phyloP scores from a whole-genome alignment of 2,329 filamentous ascomycete species.

The Hypomyces perniciosus region DNA sequence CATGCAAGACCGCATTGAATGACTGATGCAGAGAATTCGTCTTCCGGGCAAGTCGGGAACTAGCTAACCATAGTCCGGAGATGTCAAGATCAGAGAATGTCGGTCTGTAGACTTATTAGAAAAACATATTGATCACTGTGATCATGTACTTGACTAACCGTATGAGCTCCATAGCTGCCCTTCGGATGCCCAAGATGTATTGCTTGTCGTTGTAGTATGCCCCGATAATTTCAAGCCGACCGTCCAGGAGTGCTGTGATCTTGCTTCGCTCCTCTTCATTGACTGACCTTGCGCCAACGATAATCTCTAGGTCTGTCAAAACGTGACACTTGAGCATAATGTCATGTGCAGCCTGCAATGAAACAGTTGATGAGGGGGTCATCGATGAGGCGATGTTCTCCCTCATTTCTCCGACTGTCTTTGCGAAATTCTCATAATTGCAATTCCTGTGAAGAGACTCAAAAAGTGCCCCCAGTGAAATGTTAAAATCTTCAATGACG shows the following conservation, averaged over 20 bases:
- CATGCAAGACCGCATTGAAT: slow-evolving; percentile 89
- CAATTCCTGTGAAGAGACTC: slow-evolving; percentile 53
- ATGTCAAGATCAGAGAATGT: slow-evolving; percentile 67
- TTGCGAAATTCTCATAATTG: slow-evolving; percentile 47
- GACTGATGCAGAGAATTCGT: slow-evolving; percentile 77
- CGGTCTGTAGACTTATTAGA: slow-evolving; percentile 30
- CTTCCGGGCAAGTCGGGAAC: slow-evolving; percentile 80
- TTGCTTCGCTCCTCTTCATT: slow-evolving; percentile 33
- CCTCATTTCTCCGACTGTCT: slow-evolving; percentile 57
- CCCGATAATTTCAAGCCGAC: slow-evolving; percentile 81
- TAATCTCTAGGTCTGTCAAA: slow-evolving; percentile 77
- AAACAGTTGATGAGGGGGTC: slow-evolving; percentile 70
- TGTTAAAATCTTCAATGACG: slow-evolving; percentile 62
- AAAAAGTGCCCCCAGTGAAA: slow-evolving; percentile 60
- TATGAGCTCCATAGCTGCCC: slow-evolving; percentile 79
- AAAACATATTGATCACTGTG: not conserved
- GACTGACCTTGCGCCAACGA: slow-evolving; percentile 47
- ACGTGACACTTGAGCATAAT: slow-evolving; percentile 82
- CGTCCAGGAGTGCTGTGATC: slow-evolving; percentile 45
- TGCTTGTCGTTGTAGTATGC: slow-evolving; percentile 91
- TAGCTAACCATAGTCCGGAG: slow-evolving; percentile 78
- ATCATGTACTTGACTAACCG: slow-evolving; percentile 40
- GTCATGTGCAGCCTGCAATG: slow-evolving; percentile 78
- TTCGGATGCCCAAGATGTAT: slow-evolving; percentile 77
- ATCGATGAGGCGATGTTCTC: slow-evolving; percentile 67